These are phyloP conservation scores for Massariosphaeria phaeospora DNA, from an alignment of 495 filamentous ascomycete species.

Conservation along the genomic window DNA sequence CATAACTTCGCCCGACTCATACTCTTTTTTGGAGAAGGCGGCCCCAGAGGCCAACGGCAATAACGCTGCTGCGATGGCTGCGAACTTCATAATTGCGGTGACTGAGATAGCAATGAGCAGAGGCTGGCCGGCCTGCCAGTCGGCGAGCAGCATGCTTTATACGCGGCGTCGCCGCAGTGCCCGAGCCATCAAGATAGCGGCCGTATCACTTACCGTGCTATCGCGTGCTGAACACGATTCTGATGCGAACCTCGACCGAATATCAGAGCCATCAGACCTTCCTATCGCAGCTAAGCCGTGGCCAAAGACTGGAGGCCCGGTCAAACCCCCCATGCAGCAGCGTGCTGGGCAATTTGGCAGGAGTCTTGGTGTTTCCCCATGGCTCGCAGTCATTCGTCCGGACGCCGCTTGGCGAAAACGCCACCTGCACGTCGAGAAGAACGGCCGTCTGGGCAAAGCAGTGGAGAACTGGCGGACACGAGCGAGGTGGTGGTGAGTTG, in stretches of 20 bases:
- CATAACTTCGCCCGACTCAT: conserved; percentile 19
- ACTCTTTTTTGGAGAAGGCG: conserved; percentile 16
- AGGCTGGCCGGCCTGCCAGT: not conserved
- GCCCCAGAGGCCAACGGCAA: conserved; percentile 13
- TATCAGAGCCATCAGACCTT: conserved; percentile 9
- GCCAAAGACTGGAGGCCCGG: not conserved
- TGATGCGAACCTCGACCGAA: not conserved
- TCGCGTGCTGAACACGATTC: not conserved
- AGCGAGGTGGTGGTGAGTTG: no score
- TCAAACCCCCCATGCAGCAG: not conserved
- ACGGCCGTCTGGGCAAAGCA: not conserved
- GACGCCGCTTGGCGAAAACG: not conserved
- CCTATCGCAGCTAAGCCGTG: conserved; percentile 11
- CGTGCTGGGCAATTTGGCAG: not conserved
- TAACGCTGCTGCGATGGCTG: conserved; percentile 6
- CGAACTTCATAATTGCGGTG: conserved; percentile 19
- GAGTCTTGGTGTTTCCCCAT: not conserved
- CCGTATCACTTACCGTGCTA: no score
- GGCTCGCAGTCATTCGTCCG: not conserved
- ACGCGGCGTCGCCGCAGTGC: no score
- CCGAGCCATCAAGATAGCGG: not conserved
- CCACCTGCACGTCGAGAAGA: not conserved
- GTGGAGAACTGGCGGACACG: no score
- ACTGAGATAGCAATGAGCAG: not conserved
- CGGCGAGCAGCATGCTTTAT: not conserved